Evolutionary conservation across 2,329 filamentous ascomycete species (phyloP).

Genomic region (Gnomoniopsis smithogilvyi): DNA sequence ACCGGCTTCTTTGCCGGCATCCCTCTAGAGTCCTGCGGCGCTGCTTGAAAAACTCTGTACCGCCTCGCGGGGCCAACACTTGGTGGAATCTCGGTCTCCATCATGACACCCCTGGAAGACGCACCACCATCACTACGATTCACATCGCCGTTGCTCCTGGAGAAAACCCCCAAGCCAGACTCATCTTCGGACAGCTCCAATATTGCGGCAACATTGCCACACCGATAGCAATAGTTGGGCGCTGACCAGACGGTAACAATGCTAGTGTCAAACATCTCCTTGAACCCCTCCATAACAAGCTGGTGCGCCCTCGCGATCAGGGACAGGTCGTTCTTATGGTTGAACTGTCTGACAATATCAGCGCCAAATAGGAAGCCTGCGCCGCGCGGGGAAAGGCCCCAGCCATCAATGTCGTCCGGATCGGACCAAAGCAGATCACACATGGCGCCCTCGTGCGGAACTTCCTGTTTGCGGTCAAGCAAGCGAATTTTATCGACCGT

Average conservation of each 20-base stretch:
- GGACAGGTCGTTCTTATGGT: conserved; percentile 87
- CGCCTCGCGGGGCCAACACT: conserved; percentile 75
- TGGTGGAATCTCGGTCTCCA: conserved; percentile 41
- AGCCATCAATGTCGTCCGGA: conserved; percentile 95
- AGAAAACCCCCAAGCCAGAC: conserved; percentile 67
- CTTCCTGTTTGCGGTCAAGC: conserved; percentile 95
- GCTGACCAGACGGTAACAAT: conserved; percentile 99
- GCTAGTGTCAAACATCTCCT: conserved; percentile 95
- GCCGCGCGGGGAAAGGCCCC: conserved; percentile 90
- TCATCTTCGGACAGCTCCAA: conserved; percentile 88
- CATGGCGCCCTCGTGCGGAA: conserved; percentile 98
- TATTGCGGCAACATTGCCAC: conserved; percentile 93
- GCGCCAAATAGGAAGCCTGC: conserved; percentile 94
- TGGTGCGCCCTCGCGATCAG: conserved; percentile 94
- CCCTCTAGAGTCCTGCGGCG: conserved; percentile 89
- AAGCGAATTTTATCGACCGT: conserved; percentile 93
- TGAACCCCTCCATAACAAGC: conserved; percentile 98
- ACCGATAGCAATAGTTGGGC: conserved; percentile 95
- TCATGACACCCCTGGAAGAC: conserved; percentile 40
- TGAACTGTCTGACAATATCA: conserved; percentile 95
- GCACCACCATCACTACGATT: conserved; percentile 51
- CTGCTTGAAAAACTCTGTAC: conserved; percentile 94
- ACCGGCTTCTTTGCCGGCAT: conserved; percentile 99
- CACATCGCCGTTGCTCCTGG: conserved; percentile 69
- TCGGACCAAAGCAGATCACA: conserved; percentile 98